Evolutionary conservation across 2,329 filamentous ascomycete genomes (phyloP).

Genomic region (Aspergillus transmontanensis): DNA sequence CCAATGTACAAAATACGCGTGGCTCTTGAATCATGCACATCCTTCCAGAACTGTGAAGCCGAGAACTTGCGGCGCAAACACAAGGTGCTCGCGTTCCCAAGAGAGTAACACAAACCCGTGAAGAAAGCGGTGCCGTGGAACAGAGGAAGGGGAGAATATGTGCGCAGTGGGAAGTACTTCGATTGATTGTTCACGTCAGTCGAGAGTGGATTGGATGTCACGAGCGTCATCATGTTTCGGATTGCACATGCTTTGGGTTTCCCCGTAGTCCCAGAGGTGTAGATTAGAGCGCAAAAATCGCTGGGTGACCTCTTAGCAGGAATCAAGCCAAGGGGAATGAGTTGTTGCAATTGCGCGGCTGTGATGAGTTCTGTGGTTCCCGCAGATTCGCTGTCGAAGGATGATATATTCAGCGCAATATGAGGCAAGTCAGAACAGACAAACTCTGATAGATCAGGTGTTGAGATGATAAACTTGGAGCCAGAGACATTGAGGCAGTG

Average conservation of each 20-base stretch:
- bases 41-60: slow-evolving; percentile 49
- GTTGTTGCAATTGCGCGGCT: slow-evolving; percentile 28
- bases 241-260: slow-evolving; percentile 51
- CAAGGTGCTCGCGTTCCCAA: slow-evolving; percentile 46
- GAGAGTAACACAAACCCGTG: slow-evolving; percentile 44
- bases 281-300: slow-evolving; percentile 46
- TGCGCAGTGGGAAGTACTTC: slow-evolving; percentile 50
- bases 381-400: slow-evolving; percentile 35
- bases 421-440: slow-evolving; percentile 39
- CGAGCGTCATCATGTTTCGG: slow-evolving; percentile 40
- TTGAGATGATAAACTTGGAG: slow-evolving; percentile 46
- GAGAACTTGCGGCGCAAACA: slow-evolving; percentile 52
- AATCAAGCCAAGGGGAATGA: slow-evolving; percentile 23
- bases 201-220: slow-evolving; percentile 40
- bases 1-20: slow-evolving; percentile 52
- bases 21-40: slow-evolving; percentile 46
- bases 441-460: slow-evolving; percentile 45
- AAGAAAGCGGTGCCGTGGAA: slow-evolving; percentile 55
- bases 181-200: slow-evolving; percentile 39
- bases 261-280: slow-evolving; percentile 53
- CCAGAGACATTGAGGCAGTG: slow-evolving; percentile 49
- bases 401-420: slow-evolving; percentile 40
- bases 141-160: slow-evolving; percentile 51
- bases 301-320: slow-evolving; percentile 36
- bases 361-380: slow-evolving; percentile 29